Base-by-base conservation (phyloP, 2,329 filamentous ascomycete species). In the Didymella keratinophila region DNA sequence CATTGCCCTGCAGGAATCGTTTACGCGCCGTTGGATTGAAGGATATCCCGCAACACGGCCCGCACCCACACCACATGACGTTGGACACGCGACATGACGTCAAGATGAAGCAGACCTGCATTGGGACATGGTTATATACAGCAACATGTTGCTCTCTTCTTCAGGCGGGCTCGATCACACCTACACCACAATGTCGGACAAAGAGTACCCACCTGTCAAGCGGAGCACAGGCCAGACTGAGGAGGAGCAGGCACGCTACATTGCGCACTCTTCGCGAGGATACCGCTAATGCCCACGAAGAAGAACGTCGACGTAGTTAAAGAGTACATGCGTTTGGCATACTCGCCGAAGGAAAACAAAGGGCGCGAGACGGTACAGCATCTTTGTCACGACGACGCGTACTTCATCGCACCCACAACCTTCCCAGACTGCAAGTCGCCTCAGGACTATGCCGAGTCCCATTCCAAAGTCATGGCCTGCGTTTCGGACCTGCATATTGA, bases 251-350 rank as follows among this genome's bases (percentile, higher is more conserved):
- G 28, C 11, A 30, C 28, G 28, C 28, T 12, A 30, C 28, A 30
- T 12, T 2, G 14, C 11, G 16, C 30, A 34, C 12, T 34, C 12
- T 16, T 34, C 11, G 30, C 30, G 14, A 14, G 9, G 6, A 34
- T 16, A 16, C 30, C 11, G 30, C 30, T 34, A 34, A 14, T 34
- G 16, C 12, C 30, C 30, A 34, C 30, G 12, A 34, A 34, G 30
- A 34, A 34, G 30, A 34, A 34, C 54, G 74, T 78, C 45, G 60
- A 62, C 42, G 46, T 73, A 14, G 75, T 67, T 39, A 76, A 77
- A 60, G 62, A 76, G 41, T 78, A 77, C 65, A 77, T 77, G 76
- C 62, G 68, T 27, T 73, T 78, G 41, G 71, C 75, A 30, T 78
- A 78, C 60, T 75, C 73, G 2, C 76, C 76, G 0, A 70, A 60